phyloP scores from a whole-genome alignment of 176 grass and related monocot genomes.

The Pontederia paniculata region DNA sequence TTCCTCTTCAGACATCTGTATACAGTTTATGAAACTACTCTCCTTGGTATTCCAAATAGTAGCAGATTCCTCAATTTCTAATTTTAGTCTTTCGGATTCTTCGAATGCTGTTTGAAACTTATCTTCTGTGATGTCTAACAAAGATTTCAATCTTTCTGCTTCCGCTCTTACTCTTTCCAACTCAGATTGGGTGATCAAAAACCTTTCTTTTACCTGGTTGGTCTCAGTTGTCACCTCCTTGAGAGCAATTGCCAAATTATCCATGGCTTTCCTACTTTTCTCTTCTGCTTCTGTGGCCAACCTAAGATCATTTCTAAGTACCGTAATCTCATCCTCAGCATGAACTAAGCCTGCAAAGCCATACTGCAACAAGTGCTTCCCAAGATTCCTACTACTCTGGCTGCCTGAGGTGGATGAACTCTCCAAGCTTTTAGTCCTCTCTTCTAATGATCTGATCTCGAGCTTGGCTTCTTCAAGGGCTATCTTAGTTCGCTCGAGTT shows the following conservation, averaged over 20 bases:
- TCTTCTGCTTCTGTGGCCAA: constrained; percentile 65
- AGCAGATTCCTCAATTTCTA: constrained; percentile 35
- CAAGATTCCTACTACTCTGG: constrained; percentile 10
- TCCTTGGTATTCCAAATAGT: constrained; percentile 55
- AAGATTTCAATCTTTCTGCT: constrained; percentile 29
- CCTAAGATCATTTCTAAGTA: constrained; percentile 60
- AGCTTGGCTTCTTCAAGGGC: constrained; percentile 70
- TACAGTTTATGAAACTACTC: constrained; percentile 47
- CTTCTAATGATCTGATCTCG: constrained; percentile 42
- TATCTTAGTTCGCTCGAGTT: constrained; percentile 62
- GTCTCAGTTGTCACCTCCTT: constrained; percentile 47
- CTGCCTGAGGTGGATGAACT: constrained; percentile 11
- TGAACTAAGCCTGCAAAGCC: constrained; percentile 20
- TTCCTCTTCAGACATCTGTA: constrained; percentile 56
- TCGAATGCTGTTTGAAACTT: constrained; percentile 36
- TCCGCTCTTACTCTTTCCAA: constrained; percentile 45
- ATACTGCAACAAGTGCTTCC: constrained; percentile 30
- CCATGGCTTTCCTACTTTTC: constrained; percentile 84
- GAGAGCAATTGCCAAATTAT: constrained; percentile 75
- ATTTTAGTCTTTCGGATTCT: constrained; percentile 34
- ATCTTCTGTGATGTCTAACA: constrained; percentile 18
- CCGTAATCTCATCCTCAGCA: constrained; percentile 32
- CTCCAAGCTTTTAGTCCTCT: constrained; percentile 34
- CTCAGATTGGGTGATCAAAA: constrained; percentile 32
- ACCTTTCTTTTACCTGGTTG: constrained; percentile 40